These are phyloP conservation scores for Aphanomyces astaci DNA, from an alignment of 352 stramenopile species.

Conservation along the genomic window DNA sequence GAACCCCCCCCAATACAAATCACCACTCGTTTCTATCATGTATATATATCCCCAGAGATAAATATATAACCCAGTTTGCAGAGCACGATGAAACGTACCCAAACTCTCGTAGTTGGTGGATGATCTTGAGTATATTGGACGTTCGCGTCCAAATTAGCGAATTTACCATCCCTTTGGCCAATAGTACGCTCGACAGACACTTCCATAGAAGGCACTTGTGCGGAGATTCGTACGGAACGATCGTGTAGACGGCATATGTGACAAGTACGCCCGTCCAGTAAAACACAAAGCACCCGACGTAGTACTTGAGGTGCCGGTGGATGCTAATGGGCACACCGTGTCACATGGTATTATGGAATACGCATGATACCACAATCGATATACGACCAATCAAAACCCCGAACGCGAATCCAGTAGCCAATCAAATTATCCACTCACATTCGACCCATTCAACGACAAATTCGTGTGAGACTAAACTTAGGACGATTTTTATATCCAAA, in stretches of 20 bases:
- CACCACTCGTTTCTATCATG: too few relatives aligned
- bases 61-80: not conserved
- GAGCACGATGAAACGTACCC: slow-evolving; percentile 22
- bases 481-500: too few relatives aligned
- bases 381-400: too few relatives aligned
- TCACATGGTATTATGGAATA: too few relatives aligned
- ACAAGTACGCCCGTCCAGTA: slow-evolving; percentile 75
- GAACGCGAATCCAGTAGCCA: too few relatives aligned
- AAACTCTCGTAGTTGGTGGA: slow-evolving; percentile 55
- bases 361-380: too few relatives aligned
- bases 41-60: not conserved
- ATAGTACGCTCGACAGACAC: slow-evolving; percentile 54
- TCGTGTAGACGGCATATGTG: slow-evolving; percentile 57
- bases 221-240: slow-evolving; percentile 39
- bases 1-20: too few relatives aligned
- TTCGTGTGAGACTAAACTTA: too few relatives aligned
- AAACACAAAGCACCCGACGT: slow-evolving; percentile 79
- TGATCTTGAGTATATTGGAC: slow-evolving; percentile 69
- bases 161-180: slow-evolving; percentile 74
- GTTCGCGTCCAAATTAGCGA: slow-evolving; percentile 76
- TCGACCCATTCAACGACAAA: too few relatives aligned
- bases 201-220: slow-evolving; percentile 65
- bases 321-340: too few relatives aligned
- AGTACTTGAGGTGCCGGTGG: slow-evolving; percentile 79
- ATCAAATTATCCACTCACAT: too few relatives aligned